Evolutionary conservation across 148 eudicot genomes (phyloP).

Genomic region (Persicaria tinctoria): DNA sequence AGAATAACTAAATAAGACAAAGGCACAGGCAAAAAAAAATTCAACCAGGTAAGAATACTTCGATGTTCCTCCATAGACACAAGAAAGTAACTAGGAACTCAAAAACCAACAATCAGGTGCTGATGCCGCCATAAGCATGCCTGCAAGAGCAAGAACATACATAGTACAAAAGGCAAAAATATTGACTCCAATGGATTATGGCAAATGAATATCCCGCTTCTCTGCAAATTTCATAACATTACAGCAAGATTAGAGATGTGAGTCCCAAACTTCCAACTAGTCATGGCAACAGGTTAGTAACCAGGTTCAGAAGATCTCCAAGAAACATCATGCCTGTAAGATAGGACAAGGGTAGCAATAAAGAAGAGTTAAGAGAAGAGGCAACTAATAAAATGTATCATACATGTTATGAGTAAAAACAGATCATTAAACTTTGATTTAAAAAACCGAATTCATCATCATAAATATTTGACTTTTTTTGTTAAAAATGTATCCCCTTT

Average conservation of each 20-base stretch:
- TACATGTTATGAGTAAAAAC: background rate
- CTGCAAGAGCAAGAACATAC: constrained; percentile 11
- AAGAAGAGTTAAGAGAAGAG: constrained; percentile 33
- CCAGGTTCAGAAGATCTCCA: constrained; percentile 82
- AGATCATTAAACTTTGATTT: background rate
- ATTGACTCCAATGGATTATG: background rate
- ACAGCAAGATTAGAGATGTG: constrained; percentile 91
- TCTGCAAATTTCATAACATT: constrained; percentile 89
- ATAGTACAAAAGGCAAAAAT: background rate
- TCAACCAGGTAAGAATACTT: background rate
- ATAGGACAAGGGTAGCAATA: constrained; percentile 44
- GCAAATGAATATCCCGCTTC: constrained; percentile 25
- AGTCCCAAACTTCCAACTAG: constrained; percentile 94
- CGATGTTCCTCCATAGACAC: background rate
- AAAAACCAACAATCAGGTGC: constrained; percentile 11
- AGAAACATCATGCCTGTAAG: constrained; percentile 85
- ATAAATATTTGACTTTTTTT: background rate
- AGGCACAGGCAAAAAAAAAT: background rate
- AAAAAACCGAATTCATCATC: background rate
- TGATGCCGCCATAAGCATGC: constrained; percentile 12
- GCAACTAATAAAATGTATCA: constrained; percentile 8
- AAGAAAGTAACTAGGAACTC: background rate
- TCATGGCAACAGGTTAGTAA: constrained; percentile 69
- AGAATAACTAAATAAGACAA: background rate
- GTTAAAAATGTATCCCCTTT: background rate